Evolutionary conservation across 2,329 filamentous ascomycete genomes (phyloP).

Genomic region (Epichloe coenophiala): DNA sequence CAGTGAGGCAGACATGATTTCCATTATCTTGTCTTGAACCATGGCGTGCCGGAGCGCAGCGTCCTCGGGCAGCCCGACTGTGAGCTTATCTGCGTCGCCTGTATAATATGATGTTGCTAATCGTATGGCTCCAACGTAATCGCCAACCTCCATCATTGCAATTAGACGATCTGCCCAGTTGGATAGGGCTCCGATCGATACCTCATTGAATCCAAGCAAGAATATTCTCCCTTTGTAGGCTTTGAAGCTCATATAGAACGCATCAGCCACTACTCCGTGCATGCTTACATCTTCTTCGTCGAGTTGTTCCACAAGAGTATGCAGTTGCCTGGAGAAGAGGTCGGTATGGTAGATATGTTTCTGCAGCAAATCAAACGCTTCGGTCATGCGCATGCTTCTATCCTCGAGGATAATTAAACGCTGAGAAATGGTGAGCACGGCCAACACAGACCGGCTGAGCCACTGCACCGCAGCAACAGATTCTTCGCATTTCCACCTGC

Average conservation of each 20-base stretch:
- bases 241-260: conserved; percentile 95
- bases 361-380: conserved; percentile 82
- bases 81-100: conserved; percentile 84
- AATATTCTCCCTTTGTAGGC: conserved; percentile 91
- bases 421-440: conserved; percentile 87
- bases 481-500: conserved; percentile 86
- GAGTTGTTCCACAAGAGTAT: conserved; percentile 71
- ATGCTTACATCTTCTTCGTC: conserved; percentile 79
- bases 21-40: conserved; percentile 77
- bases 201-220: conserved; percentile 82
- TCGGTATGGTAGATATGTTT: conserved; percentile 89
- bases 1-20: conserved; percentile 86
- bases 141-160: conserved; percentile 91
- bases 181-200: conserved; percentile 80
- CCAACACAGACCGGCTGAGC: conserved; percentile 85
- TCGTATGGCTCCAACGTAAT: conserved; percentile 83
- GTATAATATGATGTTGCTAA: conserved; percentile 87
- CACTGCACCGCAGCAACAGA: conserved; percentile 94
- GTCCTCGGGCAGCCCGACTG: conserved; percentile 84
- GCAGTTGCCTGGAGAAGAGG: conserved; percentile 77
- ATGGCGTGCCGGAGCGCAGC: conserved; percentile 60
- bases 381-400: conserved; percentile 74
- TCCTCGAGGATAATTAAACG: conserved; percentile 88
- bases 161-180: conserved; percentile 95
- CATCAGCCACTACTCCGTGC: conserved; percentile 93